Evolutionary conservation across 345 rosid genomes (phyloP).

Genomic region (Bretschneidera sinensis): DNA sequence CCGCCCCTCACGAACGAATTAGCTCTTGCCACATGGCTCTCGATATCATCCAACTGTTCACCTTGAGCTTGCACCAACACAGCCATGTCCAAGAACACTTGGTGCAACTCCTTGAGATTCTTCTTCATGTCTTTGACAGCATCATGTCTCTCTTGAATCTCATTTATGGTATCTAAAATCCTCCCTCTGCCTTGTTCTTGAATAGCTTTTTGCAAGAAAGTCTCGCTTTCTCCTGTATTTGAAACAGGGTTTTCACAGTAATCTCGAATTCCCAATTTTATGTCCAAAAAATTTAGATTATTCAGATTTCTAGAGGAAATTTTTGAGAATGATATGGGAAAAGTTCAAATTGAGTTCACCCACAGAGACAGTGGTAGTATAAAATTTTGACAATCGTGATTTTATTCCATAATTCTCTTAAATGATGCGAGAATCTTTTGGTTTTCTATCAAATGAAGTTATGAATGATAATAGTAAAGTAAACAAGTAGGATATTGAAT

Average conservation of each 20-base stretch:
- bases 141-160: conserved; percentile 89
- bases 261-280: too few species aligned
- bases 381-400: too few species aligned
- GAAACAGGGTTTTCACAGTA: background rate
- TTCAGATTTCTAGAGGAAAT: too few species aligned
- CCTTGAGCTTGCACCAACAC: conserved; percentile 79
- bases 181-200: conserved; percentile 90
- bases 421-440: too few species aligned
- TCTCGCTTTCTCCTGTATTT: conserved; percentile 83
- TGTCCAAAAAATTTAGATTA: too few species aligned
- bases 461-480: too few species aligned
- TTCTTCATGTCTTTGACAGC: conserved; percentile 79
- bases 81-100: conserved; percentile 84
- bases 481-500: too few species aligned
- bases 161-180: conserved; percentile 64
- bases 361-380: too few species aligned
- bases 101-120: conserved; percentile 78
- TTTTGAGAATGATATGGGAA: too few species aligned
- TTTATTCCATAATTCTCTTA: too few species aligned
- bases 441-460: too few species aligned
- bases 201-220: conserved; percentile 80
- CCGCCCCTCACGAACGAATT: conserved; percentile 63
- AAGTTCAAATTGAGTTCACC: too few species aligned
- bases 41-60: conserved; percentile 70
- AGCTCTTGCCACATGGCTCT: conserved; percentile 74